phyloP scores from a whole-genome alignment of 2,329 filamentous ascomycete species.

The Monosporascus sp. region DNA sequence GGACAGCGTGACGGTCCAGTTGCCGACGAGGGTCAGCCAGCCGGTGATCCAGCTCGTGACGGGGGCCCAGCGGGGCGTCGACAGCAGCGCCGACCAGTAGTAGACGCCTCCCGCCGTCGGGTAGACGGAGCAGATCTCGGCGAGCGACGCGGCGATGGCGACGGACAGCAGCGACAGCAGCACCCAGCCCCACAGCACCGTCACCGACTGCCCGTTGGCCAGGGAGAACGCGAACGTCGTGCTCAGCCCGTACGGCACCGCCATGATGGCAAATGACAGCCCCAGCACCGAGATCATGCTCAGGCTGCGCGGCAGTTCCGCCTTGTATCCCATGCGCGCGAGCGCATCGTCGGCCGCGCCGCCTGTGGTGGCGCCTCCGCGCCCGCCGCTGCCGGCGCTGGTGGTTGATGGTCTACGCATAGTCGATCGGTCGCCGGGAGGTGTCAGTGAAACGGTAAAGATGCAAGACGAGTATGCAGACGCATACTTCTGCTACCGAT shows the following conservation, averaged over 20 bases:
- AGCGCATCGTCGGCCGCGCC: conserved; percentile 50
- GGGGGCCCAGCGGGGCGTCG: conserved; percentile 58
- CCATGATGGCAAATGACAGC: conserved; percentile 68
- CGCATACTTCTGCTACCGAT: too few species aligned
- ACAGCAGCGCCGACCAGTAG: conserved; percentile 66
- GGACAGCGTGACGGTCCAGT: conserved; percentile 59
- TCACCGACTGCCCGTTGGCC: conserved; percentile 62
- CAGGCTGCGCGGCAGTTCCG: conserved; percentile 59
- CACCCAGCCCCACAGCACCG: conserved; percentile 66
- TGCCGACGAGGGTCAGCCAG: conserved; percentile 67
- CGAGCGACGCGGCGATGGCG: conserved; percentile 59
- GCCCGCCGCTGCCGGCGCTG: not conserved
- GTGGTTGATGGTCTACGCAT: not conserved
- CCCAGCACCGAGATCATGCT: conserved; percentile 65
- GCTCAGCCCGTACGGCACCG: conserved; percentile 61
- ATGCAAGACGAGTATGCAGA: too few species aligned
- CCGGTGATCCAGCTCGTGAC: conserved; percentile 65
- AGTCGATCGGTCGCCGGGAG: not conserved
- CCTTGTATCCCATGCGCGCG: conserved; percentile 62
- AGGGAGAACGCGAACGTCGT: conserved; percentile 66
- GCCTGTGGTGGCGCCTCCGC: not conserved
- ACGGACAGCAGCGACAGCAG: conserved; percentile 58
- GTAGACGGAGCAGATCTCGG: conserved; percentile 65
- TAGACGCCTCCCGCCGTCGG: conserved; percentile 66
- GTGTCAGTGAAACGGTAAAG: not conserved